Evolutionary conservation across 306 rosid genomes (phyloP), one percentile per base, ranked within the genome.

Genomic region (Notholithocarpus densiflorus): DNA sequence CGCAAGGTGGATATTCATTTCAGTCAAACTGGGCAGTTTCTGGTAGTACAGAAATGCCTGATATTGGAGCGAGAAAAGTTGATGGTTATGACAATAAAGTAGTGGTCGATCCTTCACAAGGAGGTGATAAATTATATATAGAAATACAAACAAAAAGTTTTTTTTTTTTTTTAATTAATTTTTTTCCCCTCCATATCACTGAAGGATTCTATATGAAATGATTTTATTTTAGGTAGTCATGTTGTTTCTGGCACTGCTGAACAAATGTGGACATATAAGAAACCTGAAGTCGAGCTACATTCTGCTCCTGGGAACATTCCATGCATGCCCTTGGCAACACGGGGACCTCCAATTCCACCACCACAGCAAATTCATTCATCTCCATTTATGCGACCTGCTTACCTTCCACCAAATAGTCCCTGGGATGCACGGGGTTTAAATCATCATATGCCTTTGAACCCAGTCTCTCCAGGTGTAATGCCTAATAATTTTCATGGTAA

Each of bases 401-500:
- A 86, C 86, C 89, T 54, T 74, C 91, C 97, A 86, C 91, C 94
- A 80, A 92, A 89, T 75, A 88, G 91, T 78, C 81, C 94, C 69
- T 95, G 98, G 98, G 94, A 90, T 83, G 70, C 82, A 6, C 83
- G 87, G 77, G 97, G 90, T 89, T 75, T 88, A 65, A 90, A 82
- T 81, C 94, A 85, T 65, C 92, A 87, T 74, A 82, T 84, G 78
- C 94, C 90, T 84, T 76, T 77, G 75, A 87, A 81, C 81, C 94
- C 90, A 68, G 87, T 81, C 65, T 77, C 87, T 72, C 81, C 91
- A 45, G 92, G 86, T 68, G 86, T 70, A 37, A 75, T 83, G 79
- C 88, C 89, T 26, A 89, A 79, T 85, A 84, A 65, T 79, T 88
- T 90, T 82, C 96, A 82, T 55, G 84, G 89, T 26, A 87, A 75